Conservation (phyloP, 352 stramenopile species). For the Phytophthora hibernalis region DNA sequence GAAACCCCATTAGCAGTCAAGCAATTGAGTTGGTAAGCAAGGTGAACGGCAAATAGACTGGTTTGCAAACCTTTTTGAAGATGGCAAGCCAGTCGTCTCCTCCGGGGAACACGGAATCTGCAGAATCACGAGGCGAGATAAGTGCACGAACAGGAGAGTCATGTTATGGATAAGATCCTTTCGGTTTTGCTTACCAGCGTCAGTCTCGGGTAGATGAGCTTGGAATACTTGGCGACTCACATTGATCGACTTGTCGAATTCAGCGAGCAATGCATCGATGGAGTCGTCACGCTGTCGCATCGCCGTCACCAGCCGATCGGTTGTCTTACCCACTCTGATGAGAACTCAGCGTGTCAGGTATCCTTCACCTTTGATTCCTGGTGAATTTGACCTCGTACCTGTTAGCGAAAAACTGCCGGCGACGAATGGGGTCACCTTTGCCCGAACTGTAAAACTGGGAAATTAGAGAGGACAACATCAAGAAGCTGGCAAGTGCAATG, state of each 20-base stretch:
- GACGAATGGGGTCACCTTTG: conserved; percentile 57
- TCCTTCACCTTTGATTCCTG: not conserved
- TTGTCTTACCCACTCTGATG: conserved; percentile 62
- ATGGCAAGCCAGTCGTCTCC: conserved; percentile 53
- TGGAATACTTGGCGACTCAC: conserved; percentile 78
- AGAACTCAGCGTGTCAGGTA: conserved; percentile 4
- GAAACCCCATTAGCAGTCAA: no score
- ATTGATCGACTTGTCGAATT: conserved; percentile 76
- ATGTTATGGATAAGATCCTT: not conserved
- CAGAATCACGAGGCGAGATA: not conserved
- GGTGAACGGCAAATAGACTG: not conserved
- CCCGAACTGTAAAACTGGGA: conserved; percentile 73
- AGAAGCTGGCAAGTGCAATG: not conserved
- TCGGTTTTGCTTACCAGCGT: conserved; percentile 26
- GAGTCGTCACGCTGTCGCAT: conserved; percentile 78
- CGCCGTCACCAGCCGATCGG: conserved; percentile 60
- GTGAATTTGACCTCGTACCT: conserved; percentile 37
- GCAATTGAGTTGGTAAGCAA: not conserved
- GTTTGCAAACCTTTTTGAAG: conserved; percentile 42
- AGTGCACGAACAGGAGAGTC: not conserved
- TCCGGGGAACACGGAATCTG: conserved; percentile 3
- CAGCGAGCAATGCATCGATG: conserved; percentile 78
- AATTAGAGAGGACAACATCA: not conserved
- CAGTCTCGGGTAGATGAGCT: conserved; percentile 40
- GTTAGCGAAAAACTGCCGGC: conserved; percentile 70